Conservation (phyloP, 2,329 filamentous ascomycete species). For the Alternaria infectoria region DNA sequence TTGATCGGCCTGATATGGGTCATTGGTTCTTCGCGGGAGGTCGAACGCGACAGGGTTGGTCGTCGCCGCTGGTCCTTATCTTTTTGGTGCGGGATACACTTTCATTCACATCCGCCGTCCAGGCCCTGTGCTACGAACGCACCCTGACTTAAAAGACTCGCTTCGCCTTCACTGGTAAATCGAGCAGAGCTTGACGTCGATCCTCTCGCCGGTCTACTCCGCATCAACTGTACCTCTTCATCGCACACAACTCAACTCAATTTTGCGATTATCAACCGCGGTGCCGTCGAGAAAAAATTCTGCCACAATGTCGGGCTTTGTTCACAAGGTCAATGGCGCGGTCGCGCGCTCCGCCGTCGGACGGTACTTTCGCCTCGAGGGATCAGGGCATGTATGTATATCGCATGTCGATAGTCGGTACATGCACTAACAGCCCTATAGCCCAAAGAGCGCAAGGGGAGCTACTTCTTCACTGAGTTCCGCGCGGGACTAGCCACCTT, state of each 20-base stretch:
- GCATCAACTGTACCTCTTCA: slow-evolving; percentile 1
- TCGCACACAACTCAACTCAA: neutral
- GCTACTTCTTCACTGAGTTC: slow-evolving; percentile 82
- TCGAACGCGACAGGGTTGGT: slow-evolving; percentile 8
- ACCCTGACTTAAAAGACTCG: slow-evolving; percentile 16
- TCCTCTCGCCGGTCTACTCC: slow-evolving; percentile 9
- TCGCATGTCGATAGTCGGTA: neutral
- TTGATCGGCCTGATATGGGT: slow-evolving; percentile 11
- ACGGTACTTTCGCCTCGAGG: slow-evolving; percentile 74
- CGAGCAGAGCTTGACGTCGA: slow-evolving; percentile 11
- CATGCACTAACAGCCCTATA: slow-evolving; percentile 10
- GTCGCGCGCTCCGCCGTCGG: slow-evolving; percentile 46
- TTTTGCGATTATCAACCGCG: slow-evolving; percentile 2
- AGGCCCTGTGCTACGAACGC: slow-evolving; percentile 15
- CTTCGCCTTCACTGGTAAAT: slow-evolving; percentile 9
- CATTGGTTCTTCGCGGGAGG: slow-evolving; percentile 11
- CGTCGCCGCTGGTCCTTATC: slow-evolving; percentile 41
- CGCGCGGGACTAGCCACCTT: slow-evolving; percentile 79
- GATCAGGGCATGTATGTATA: slow-evolving; percentile 76
- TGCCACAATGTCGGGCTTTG: slow-evolving; percentile 38
- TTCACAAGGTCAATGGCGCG: slow-evolving; percentile 42
- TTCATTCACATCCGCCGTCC: slow-evolving; percentile 4
- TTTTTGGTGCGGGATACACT: slow-evolving; percentile 36
- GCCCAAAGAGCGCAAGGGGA: slow-evolving; percentile 70
- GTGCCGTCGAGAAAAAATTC: slow-evolving; percentile 14